Evolutionary conservation across 2,329 filamentous ascomycete species (phyloP).

Genomic region (Cladosporium oxysporum): DNA sequence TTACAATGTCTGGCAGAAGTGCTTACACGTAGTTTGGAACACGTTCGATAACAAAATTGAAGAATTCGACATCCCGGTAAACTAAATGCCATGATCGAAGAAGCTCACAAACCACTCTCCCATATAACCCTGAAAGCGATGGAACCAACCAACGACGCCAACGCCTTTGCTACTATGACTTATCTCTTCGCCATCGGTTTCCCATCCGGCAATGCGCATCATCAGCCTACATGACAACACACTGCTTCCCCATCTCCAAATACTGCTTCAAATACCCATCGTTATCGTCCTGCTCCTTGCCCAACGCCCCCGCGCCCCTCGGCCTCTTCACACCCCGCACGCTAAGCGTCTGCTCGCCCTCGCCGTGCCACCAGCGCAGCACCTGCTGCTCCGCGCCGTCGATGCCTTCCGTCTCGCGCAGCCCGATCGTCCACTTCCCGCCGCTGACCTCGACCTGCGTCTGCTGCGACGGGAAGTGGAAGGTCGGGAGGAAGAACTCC

Average conservation of each 20-base stretch:
- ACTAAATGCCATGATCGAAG: neutral
- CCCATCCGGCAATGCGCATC: neutral
- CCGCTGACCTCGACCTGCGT: constrained; percentile 74
- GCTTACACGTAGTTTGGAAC: neutral
- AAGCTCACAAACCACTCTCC: neutral
- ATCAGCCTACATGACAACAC: constrained; percentile 44
- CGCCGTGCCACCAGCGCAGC: constrained; percentile 89
- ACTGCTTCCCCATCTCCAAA: constrained; percentile 44
- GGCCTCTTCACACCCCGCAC: constrained; percentile 72
- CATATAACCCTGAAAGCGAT: neutral
- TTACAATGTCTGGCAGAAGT: too few relatives aligned
- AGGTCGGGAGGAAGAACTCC: constrained; percentile 82
- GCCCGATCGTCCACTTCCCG: constrained; percentile 86
- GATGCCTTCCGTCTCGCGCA: constrained; percentile 69
- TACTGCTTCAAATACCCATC: constrained; percentile 73
- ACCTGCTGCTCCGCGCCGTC: constrained; percentile 65
- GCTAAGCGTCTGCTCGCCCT: constrained; percentile 77
- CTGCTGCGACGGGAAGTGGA: constrained; percentile 75
- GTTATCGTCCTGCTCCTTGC: constrained; percentile 62
- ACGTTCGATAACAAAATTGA: neutral
- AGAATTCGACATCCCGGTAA: neutral
- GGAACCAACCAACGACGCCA: neutral
- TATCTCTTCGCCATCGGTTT: neutral
- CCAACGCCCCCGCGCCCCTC: constrained; percentile 38
- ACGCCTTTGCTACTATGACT: neutral